Conservation (phyloP, 2,329 filamentous ascomycete genomes). For the Cercospora janseana region DNA sequence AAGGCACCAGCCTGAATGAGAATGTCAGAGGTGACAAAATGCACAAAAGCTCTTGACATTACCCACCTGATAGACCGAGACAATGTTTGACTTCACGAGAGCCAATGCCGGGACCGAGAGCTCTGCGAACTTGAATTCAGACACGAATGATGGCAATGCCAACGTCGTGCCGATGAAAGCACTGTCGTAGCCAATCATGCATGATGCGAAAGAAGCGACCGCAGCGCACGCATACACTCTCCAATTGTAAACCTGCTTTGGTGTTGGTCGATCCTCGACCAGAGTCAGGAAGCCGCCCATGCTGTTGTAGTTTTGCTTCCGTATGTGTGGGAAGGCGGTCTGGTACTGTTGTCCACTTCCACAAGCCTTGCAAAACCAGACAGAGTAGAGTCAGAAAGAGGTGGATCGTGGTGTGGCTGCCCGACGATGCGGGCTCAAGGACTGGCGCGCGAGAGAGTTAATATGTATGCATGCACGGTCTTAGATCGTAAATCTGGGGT, state of each 20-base stretch:
- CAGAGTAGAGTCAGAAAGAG: no score
- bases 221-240: conserved; percentile 55
- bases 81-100: conserved; percentile 70
- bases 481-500: conserved; percentile 11
- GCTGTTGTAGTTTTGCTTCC: conserved; percentile 14
- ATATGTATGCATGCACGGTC: conserved; percentile 10
- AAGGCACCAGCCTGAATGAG: conserved; percentile 72
- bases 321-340: not conserved
- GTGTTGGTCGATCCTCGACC: conserved; percentile 51
- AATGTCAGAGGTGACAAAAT: not conserved
- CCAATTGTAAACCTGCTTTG: conserved; percentile 60
- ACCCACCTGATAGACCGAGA: conserved; percentile 63
- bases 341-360: not conserved
- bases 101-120: conserved; percentile 53
- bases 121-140: conserved; percentile 63
- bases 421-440: conserved; percentile 1
- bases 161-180: conserved; percentile 77
- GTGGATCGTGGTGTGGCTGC: no score
- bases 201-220: conserved; percentile 57
- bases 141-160: conserved; percentile 64
- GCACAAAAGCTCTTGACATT: not conserved
- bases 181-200: conserved; percentile 45
- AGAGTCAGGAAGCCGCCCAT: conserved; percentile 40
- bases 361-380: no score
- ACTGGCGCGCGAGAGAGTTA: conserved; percentile 3